Conservation (phyloP, 768 basidiomycete species). For the Lepiota venenata region DNA sequence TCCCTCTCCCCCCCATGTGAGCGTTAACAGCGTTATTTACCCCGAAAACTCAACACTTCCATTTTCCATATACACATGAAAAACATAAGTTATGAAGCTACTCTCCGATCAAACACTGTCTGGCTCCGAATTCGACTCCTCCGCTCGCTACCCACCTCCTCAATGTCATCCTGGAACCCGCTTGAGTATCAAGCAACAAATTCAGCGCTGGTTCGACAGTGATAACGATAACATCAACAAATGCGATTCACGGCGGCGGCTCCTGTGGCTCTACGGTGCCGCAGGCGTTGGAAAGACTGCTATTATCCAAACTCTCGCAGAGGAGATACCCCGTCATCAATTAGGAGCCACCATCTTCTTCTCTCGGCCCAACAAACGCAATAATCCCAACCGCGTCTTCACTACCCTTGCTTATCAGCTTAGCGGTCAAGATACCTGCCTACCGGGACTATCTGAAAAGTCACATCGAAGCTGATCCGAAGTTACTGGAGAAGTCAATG, state of each 20-base stretch:
- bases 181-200: background rate
- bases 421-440: background rate
- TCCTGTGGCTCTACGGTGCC: background rate
- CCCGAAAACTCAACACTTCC: no score
- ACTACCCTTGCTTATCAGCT: background rate
- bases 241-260: background rate
- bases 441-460: background rate
- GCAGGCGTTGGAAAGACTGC: background rate
- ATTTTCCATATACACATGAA: no score
- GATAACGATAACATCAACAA: no score
- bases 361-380: background rate
- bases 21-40: no score
- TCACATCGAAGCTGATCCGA: background rate
- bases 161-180: background rate
- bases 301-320: background rate
- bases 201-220: background rate
- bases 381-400: background rate
- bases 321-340: background rate
- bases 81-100: no score
- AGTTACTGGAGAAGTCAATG: background rate
- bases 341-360: background rate
- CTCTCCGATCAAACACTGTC: background rate
- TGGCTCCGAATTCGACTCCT: background rate
- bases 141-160: background rate
- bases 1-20: no score